phyloP scores from a whole-genome alignment of 768 basidiomycete genomes.

The Termitomyces sp. region DNA sequence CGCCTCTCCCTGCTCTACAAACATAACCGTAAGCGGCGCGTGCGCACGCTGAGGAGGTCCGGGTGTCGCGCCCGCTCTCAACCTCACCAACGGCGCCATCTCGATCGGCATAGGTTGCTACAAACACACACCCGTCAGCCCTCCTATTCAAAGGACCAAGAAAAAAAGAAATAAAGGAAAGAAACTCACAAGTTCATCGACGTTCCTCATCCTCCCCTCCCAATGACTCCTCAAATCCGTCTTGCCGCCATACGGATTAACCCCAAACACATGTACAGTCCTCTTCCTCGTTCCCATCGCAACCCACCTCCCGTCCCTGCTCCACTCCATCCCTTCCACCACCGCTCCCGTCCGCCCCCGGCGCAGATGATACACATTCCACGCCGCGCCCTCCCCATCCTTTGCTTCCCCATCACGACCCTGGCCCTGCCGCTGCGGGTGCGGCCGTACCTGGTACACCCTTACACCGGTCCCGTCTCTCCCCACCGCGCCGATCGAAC shows the following conservation, averaged over 20 bases:
- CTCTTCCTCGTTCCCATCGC: constrained; percentile 64
- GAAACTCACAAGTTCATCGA: constrained; percentile 43
- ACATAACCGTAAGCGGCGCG: constrained; percentile 55
- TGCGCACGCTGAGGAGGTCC: constrained; percentile 18
- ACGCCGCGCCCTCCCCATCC: constrained; percentile 14
- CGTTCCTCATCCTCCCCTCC: constrained; percentile 56
- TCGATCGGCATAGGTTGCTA: constrained; percentile 55
- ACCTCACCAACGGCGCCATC: constrained; percentile 53
- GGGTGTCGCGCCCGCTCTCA: constrained; percentile 34
- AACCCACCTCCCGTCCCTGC: constrained; percentile 62
- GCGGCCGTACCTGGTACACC: constrained; percentile 42
- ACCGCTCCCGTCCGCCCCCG: constrained; percentile 71
- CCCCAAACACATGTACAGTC: constrained; percentile 70
- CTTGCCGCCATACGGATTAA: constrained; percentile 74
- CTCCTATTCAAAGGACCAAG: not conserved
- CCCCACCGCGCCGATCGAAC: constrained; percentile 46
- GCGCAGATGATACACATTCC: constrained; percentile 66
- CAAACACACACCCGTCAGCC: constrained; percentile 2
- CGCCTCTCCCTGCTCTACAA: constrained; percentile 41
- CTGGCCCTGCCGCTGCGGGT: too few species aligned
- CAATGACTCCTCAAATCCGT: constrained; percentile 63
- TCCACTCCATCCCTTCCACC: constrained; percentile 55
- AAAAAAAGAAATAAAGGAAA: constrained; percentile 5
- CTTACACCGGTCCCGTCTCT: constrained; percentile 55
- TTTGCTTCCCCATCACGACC: not conserved